Evolutionary conservation across 2,329 filamentous ascomycete species (phyloP).

Genomic region (Ceratocystis destructans): DNA sequence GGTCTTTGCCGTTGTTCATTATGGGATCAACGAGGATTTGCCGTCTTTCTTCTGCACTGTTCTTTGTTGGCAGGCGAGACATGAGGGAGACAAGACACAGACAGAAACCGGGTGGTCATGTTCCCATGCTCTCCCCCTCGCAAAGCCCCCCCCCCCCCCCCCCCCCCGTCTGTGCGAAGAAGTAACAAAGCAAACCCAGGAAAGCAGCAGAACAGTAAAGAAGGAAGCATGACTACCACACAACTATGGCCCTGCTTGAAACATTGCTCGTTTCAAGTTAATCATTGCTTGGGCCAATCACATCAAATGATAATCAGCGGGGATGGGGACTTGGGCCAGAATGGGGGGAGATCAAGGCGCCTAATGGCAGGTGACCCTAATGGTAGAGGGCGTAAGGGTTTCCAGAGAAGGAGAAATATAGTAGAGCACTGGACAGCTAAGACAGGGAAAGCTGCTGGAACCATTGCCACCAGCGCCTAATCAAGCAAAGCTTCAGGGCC

Average conservation of each 20-base stretch:
- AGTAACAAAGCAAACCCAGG: background rate
- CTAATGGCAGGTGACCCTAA: background rate
- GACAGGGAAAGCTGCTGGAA: background rate
- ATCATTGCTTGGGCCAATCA: background rate
- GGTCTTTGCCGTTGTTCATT: too few relatives aligned
- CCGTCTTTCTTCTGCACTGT: too few relatives aligned
- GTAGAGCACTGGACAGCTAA: background rate
- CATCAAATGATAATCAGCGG: background rate
- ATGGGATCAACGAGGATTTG: too few relatives aligned
- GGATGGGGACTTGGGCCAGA: background rate
- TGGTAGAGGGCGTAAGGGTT: too few relatives aligned
- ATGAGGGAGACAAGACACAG: background rate
- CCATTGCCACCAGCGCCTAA: background rate
- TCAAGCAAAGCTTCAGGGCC: background rate
- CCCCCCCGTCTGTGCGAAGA: background rate
- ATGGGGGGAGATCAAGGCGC: background rate
- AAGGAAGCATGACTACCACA: background rate
- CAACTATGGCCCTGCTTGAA: conserved; percentile 1
- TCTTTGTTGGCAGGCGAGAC: too few relatives aligned
- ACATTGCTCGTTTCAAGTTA: conserved; percentile 2
- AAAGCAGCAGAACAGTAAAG: background rate
- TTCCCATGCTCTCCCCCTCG: background rate
- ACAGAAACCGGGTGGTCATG: background rate
- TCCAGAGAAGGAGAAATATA: too few relatives aligned
- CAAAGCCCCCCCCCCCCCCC: background rate